Conservation (phyloP, 2,329 filamentous ascomycete genomes). For the Juglanconis juglandina region DNA sequence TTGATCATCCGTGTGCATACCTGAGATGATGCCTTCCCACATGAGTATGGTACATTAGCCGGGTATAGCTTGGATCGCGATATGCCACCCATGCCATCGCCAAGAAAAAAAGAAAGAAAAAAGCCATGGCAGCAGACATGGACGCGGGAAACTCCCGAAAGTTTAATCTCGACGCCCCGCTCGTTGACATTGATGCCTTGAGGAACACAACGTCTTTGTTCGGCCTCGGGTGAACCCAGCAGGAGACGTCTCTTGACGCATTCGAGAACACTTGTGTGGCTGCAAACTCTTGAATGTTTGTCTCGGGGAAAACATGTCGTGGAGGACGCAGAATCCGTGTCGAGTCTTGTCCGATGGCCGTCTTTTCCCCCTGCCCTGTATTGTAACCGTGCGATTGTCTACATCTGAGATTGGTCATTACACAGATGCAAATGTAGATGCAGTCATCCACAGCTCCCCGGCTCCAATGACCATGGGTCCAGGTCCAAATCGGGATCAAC, state of each 20-base stretch:
- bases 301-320: constrained; percentile 6
- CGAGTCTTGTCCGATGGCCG: constrained; percentile 12
- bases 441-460: constrained; percentile 9
- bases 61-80: background rate
- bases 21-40: constrained; percentile 1
- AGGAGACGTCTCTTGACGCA: background rate
- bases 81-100: constrained; percentile 1
- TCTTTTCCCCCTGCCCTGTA: background rate
- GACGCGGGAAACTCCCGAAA: constrained; percentile 16
- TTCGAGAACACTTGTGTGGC: constrained; percentile 12
- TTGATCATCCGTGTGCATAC: constrained; percentile 4
- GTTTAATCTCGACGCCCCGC: constrained; percentile 15
- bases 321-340: constrained; percentile 2
- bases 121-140: background rate
- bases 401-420: constrained; percentile 7
- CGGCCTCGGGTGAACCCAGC: background rate
- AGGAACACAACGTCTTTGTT: background rate
- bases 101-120: background rate
- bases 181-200: background rate
- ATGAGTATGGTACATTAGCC: background rate
- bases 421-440: constrained; percentile 8
- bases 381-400: background rate
- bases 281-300: constrained; percentile 16
- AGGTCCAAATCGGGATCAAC: constrained; percentile 4
- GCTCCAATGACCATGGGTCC: constrained; percentile 6